Conservation (phyloP, 2,329 filamentous ascomycete species). For the Grosmannia clavigera region DNA sequence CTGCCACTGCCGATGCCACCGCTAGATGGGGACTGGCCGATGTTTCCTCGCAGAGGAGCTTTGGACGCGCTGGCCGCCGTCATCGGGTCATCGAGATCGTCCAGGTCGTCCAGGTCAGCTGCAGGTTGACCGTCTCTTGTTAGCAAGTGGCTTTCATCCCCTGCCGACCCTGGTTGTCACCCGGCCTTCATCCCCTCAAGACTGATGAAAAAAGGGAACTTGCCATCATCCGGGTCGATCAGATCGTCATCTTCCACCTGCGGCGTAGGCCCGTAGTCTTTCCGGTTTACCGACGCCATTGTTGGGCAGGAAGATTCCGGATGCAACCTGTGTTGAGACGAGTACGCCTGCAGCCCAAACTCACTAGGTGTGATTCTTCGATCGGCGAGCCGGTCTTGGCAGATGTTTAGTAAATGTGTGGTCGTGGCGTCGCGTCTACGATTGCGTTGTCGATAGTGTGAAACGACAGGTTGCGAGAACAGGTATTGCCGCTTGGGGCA, state of each 20-base stretch:
- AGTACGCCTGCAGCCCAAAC: background rate
- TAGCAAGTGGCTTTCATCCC: background rate
- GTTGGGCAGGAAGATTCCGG: conserved; percentile 2
- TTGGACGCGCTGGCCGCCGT: conserved; percentile 53
- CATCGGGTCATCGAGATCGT: conserved; percentile 86
- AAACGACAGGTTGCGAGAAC: background rate
- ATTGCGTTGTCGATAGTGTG: background rate
- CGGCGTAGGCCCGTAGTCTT: conserved; percentile 48
- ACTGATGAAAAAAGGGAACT: conserved; percentile 7
- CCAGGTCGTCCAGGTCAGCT: conserved; percentile 85
- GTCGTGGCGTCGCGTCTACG: background rate
- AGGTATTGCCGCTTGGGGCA: background rate
- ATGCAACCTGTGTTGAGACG: background rate
- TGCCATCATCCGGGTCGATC: conserved; percentile 71
- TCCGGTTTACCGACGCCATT: conserved; percentile 35
- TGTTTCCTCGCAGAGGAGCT: conserved; percentile 74
- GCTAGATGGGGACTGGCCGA: conserved; percentile 33
- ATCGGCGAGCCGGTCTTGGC: background rate
- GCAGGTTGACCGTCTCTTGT: background rate
- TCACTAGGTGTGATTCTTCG: background rate
- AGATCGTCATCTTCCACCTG: conserved; percentile 54
- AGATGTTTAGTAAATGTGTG: background rate
- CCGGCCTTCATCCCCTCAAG: background rate
- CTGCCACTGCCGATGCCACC: background rate
- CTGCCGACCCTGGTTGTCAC: background rate